Evolutionary conservation across 192 early-diverging fungal species (phyloP).

Genomic region (Coemansia sp.): DNA sequence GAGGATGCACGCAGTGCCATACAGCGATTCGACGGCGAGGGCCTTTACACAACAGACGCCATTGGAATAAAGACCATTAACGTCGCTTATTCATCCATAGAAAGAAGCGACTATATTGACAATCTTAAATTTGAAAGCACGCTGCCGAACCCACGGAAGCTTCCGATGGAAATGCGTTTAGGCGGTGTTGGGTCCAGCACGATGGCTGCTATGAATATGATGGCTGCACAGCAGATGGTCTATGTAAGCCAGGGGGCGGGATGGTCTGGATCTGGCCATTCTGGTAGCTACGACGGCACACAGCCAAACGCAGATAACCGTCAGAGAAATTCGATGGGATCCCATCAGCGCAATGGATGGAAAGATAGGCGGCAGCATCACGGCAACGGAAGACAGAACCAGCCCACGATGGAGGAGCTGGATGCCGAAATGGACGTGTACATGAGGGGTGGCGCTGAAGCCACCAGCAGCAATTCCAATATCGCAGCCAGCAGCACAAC

Average conservation of each 20-base stretch:
- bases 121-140: conserved; percentile 31
- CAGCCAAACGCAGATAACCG: neutral
- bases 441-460: conserved; percentile 21
- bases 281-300: neutral
- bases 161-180: conserved; percentile 14
- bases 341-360: conserved; percentile 9
- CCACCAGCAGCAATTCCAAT: neutral
- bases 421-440: conserved; percentile 53
- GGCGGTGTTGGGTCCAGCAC: conserved; percentile 13
- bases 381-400: conserved; percentile 9
- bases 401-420: conserved; percentile 34
- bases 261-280: neutral
- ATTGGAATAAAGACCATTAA: conserved; percentile 14
- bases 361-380: neutral
- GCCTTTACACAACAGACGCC: conserved; percentile 33
- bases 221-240: conserved; percentile 4
- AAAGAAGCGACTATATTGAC: conserved; percentile 26
- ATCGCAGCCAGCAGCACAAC: neutral
- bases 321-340: conserved; percentile 5
- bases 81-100: conserved; percentile 28
- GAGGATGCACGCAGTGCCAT: conserved; percentile 52
- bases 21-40: conserved; percentile 52
- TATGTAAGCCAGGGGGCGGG: neutral
- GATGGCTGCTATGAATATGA: conserved; percentile 14
- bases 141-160: conserved; percentile 18